phyloP scores from a whole-genome alignment of 257 asterid genomes.

The Capsicum rhomboideum region DNA sequence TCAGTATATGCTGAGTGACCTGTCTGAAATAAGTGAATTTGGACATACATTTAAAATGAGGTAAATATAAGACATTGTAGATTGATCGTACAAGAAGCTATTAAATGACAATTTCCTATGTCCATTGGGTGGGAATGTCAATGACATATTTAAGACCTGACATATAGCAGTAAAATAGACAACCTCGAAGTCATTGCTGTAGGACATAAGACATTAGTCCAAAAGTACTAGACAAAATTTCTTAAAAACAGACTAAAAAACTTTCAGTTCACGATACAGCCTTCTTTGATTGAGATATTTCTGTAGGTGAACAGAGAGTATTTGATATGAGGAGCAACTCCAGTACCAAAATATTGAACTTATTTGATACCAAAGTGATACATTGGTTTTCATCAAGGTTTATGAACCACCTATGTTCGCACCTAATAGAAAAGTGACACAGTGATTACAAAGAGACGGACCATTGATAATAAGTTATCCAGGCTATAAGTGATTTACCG shows the following conservation, averaged over 20 bases:
- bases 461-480: neutral
- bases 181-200: neutral
- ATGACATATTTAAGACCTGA: neutral
- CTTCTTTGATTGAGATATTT: neutral
- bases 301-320: neutral
- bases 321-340: neutral
- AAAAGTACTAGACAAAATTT: neutral
- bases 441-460: neutral
- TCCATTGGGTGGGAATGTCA: neutral
- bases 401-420: neutral
- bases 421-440: neutral
- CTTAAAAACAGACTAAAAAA: neutral
- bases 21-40: conserved; percentile 36
- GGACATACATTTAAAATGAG: conserved; percentile 1
- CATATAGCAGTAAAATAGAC: neutral
- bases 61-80: neutral
- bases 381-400: neutral
- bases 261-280: neutral
- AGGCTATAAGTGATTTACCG: neutral
- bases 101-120: neutral
- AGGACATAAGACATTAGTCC: neutral
- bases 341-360: neutral
- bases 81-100: neutral
- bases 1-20: conserved; percentile 93
- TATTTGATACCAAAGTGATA: neutral